Conservation (phyloP, 805 yeast species). For the Ogataea angusta region DNA sequence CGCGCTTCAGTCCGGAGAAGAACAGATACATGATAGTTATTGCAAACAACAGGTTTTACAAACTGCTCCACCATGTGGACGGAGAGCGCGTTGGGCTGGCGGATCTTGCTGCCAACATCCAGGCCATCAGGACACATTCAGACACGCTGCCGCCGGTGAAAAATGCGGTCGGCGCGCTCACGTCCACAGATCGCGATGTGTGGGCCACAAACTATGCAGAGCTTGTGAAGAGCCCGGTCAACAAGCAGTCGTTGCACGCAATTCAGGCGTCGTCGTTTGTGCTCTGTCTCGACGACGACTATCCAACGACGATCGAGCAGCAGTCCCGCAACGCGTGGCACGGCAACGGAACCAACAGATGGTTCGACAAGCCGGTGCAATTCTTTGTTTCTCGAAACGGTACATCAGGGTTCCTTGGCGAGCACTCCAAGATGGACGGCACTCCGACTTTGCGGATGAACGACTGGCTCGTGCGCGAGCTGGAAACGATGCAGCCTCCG, state of each 20-base stretch:
- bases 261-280: conserved; percentile 80
- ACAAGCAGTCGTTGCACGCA: conserved; percentile 56
- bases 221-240: conserved; percentile 57
- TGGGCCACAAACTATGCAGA: conserved; percentile 63
- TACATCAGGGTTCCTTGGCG: conserved; percentile 89
- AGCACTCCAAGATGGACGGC: conserved; percentile 98
- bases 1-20: conserved; percentile 38
- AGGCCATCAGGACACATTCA: conserved; percentile 44
- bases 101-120: conserved; percentile 57
- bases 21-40: conserved; percentile 72
- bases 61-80: conserved; percentile 58
- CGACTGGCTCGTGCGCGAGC: conserved; percentile 61
- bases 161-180: conserved; percentile 70
- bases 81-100: conserved; percentile 45
- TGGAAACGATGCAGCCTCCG: conserved; percentile 37
- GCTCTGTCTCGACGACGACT: conserved; percentile 68
- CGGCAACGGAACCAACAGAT: conserved; percentile 91
- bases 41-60: conserved; percentile 76
- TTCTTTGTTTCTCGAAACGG: conserved; percentile 80
- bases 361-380: conserved; percentile 88
- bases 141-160: conserved; percentile 36
- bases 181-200: conserved; percentile 81
- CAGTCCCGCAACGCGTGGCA: conserved; percentile 88
- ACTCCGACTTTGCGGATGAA: conserved; percentile 90
- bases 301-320: conserved; percentile 77